phyloP scores from a whole-genome alignment of 75 land plant species.

The Picea glauca region DNA sequence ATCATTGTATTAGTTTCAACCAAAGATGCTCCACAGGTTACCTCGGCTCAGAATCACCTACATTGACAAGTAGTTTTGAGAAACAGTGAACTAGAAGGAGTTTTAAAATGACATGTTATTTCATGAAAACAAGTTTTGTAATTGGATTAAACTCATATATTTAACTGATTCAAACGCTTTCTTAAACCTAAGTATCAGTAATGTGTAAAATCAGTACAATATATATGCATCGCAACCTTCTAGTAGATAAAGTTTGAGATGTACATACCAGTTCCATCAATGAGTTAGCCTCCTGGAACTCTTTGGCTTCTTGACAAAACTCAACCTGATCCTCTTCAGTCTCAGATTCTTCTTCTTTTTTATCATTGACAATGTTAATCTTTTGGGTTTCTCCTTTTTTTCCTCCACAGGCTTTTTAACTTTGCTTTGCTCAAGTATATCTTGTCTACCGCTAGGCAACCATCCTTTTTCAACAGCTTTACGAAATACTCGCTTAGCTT shows the following conservation, averaged over 20 bases:
- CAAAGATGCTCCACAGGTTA: too few relatives aligned
- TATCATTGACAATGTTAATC: slow-evolving; percentile 38
- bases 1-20: too few relatives aligned
- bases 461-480: slow-evolving; percentile 29
- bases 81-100: too few relatives aligned
- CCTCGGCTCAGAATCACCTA: too few relatives aligned
- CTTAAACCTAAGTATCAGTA: too few relatives aligned
- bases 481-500: slow-evolving; percentile 34
- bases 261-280: slow-evolving; percentile 4
- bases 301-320: slow-evolving; percentile 65
- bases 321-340: slow-evolving; percentile 35
- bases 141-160: too few relatives aligned
- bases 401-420: slow-evolving; percentile 24
- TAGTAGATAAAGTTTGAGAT: background rate
- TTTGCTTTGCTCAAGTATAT: slow-evolving; percentile 13
- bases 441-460: slow-evolving; percentile 8
- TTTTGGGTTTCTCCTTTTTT: slow-evolving; percentile 32
- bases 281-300: slow-evolving; percentile 15
- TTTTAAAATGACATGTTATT: too few relatives aligned
- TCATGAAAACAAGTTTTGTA: too few relatives aligned
- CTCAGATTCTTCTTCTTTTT: slow-evolving; percentile 40
- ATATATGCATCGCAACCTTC: background rate
- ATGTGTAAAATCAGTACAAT: background rate
- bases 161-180: too few relatives aligned
- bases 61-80: too few relatives aligned